Evolutionary conservation across 345 rosid species (phyloP), one percentile per base, ranked within the genome.

Genomic region (Acer saccharum): DNA sequence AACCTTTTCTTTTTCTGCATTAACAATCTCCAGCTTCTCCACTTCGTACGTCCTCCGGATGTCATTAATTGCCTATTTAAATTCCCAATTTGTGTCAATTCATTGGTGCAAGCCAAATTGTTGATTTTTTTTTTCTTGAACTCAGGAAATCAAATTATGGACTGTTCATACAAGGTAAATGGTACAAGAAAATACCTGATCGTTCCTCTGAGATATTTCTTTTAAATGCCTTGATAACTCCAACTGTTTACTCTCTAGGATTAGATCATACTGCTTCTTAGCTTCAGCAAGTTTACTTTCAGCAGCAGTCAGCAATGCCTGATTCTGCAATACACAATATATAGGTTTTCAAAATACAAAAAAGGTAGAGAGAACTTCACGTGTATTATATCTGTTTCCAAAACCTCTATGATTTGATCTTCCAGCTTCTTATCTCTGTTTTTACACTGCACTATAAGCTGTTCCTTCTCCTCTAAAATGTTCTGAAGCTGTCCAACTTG

Each of bases 181-280:
- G 21, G 74, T 60, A 80, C 52, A 82, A 78, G 65, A 77, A 8
- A 29, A 50, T 55, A 93, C 98, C 97, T 91, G 94, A 78, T 94
- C 98, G 80, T 93, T 94, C 81, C 90, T 93, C 83, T 86, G 96
- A 84, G 94, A 92, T 79, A 93, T 83, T 79, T 95, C 99, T 88
- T 93, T 92, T 89, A 95, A 81, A 78, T 93, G 98, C 84, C 89
- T 86, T 55, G 97, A 92, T 58, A 93, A 80, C 79, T 93, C 99
- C 83, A 87, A 77, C 79, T 93, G 92, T 78, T 95, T 95, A 79
- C 86, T 89, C 81, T 90, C 99, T 25, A 95, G 91, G 93, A 93
- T 86, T 82, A 77, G 76, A 80, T 93, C 97, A 69, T 90, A 80
- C 61, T 93, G 93, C 79, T 82, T 89, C 84, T 85, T 88, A 41